Conservation (phyloP, 2,329 filamentous ascomycete species). For the Sarocladium kiliense region DNA sequence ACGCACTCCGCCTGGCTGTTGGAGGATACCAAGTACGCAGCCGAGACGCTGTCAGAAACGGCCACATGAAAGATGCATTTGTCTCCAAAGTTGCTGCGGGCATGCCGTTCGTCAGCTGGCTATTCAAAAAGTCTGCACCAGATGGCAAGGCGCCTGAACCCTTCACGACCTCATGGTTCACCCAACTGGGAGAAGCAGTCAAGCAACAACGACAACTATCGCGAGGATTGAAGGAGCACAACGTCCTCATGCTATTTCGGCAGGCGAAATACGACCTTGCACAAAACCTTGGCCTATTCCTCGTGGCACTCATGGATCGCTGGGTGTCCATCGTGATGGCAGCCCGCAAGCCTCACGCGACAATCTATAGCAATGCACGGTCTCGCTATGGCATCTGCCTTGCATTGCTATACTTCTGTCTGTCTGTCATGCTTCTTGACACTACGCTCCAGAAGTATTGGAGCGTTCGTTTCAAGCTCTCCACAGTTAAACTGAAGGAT, state of each 20-base stretch:
- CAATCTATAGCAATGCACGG: conserved; percentile 24
- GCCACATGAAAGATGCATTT: conserved; percentile 13
- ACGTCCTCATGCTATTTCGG: conserved; percentile 30
- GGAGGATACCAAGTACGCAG: conserved; percentile 14
- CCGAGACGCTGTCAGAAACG: conserved; percentile 7
- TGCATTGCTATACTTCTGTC: conserved; percentile 33
- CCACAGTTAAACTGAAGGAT: conserved; percentile 25
- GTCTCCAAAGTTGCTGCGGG: conserved; percentile 19
- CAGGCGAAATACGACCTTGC: conserved; percentile 29
- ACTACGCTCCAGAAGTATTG: conserved; percentile 30
- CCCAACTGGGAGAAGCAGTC: conserved; percentile 26
- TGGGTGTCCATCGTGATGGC: conserved; percentile 32
- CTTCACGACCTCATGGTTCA: conserved; percentile 30
- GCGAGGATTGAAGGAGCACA: conserved; percentile 32
- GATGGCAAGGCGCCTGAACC: conserved; percentile 21
- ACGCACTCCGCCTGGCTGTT: conserved; percentile 30
- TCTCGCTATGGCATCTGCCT: conserved; percentile 31
- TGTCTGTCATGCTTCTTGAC: conserved; percentile 32
- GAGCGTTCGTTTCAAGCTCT: conserved; percentile 25
- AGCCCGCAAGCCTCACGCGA: conserved; percentile 19
- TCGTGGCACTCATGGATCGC: conserved; percentile 32
- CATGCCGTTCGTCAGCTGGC: conserved; percentile 29
- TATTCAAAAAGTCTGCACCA: conserved; percentile 26
- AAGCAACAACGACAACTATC: conserved; percentile 28
- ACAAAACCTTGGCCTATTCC: conserved; percentile 30